Evolutionary conservation across 1,284 basidiomycete genomes (phyloP), one percentile per base, ranked within the genome.

Genomic region (Golubevia pallescens): DNA sequence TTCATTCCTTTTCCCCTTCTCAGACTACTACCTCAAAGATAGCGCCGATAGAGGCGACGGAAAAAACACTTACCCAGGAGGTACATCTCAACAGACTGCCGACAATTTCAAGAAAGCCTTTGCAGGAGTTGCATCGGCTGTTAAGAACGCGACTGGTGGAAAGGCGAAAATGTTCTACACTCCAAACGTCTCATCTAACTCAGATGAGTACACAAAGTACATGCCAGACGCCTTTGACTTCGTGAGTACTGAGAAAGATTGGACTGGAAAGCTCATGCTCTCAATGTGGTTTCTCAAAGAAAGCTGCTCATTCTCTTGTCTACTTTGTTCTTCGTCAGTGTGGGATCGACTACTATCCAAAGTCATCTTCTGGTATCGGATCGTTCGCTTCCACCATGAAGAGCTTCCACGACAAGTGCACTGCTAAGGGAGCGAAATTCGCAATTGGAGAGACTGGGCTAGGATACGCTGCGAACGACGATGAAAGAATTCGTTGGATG

Each of bases 321-420:
- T 38, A 4, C 3, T 38, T 38, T n/a, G n/a, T n/a, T n/a, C n/a
- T n/a, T n/a, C n/a, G n/a, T 10, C 10, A 38, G 34, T 38, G 20
- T 13, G 54, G 54, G 10, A 56, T 56, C 54, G 54, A 56, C 54
- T 56, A 56, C 54, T 56, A 56, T 13, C 54, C 54, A 21, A 56
- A 56, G 54, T 38, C 34, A 5, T 32, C 20, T 21, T 32, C 24
- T 7, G 20, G 24, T 6, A 21, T 21, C 20, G 54, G 54, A 6
- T 21, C 20, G 6, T 56, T 56, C 54, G 54, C 13, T 13, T 21
- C 54, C 13, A 56, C 20, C 20, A 56, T 56, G 54, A 56, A 56
- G 13, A 13, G 24, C 20, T 56, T 56, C 54, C 54, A 56, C 13
- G 54, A 56, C 13, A 56, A 6, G 1, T 56, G 24, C 13, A 56